phyloP scores from a whole-genome alignment of 1,139 yeast species.

The Magnusiomyces suaveolens region DNA sequence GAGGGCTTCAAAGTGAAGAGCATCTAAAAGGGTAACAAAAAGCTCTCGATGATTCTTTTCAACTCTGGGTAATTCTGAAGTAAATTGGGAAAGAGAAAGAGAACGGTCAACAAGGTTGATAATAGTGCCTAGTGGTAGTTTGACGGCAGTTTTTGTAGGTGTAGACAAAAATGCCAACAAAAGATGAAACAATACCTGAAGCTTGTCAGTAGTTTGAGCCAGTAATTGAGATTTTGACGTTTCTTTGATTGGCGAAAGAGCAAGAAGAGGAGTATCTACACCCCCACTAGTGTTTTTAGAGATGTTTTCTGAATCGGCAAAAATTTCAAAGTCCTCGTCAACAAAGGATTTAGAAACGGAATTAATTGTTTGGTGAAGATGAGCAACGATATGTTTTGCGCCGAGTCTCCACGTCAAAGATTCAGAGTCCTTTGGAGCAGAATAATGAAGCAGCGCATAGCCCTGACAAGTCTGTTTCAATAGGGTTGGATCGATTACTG shows the following conservation, averaged over 20 bases:
- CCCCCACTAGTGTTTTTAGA: slow-evolving; percentile 1
- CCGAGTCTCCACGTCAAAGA: slow-evolving; percentile 31
- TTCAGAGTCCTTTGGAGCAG: slow-evolving; percentile 41
- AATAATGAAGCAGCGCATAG: slow-evolving; percentile 54
- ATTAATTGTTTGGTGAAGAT: slow-evolving; percentile 20
- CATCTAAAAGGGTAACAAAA: slow-evolving; percentile 22
- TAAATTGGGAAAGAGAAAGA: not conserved
- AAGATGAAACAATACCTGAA: slow-evolving; percentile 21
- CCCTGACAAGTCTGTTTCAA: slow-evolving; percentile 40
- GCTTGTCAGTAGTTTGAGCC: slow-evolving; percentile 9
- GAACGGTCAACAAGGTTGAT: slow-evolving; percentile 20
- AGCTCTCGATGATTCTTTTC: too few species aligned
- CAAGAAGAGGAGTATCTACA: slow-evolving; percentile 6
- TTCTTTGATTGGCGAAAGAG: not conserved
- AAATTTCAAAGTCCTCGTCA: slow-evolving; percentile 18
- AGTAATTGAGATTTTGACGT: slow-evolving; percentile 1
- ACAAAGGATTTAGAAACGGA: slow-evolving; percentile 17
- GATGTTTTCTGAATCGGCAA: not conserved
- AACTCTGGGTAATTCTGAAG: slow-evolving; percentile 8
- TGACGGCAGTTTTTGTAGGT: slow-evolving; percentile 35
- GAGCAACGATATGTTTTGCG: slow-evolving; percentile 19
- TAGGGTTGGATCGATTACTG: slow-evolving; percentile 32
- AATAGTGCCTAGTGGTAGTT: slow-evolving; percentile 2
- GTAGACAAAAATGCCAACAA: slow-evolving; percentile 35
- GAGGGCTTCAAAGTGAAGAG: slow-evolving; percentile 7